Evolutionary conservation across 805 yeast species (phyloP).

Genomic region (Candida insectorum): DNA sequence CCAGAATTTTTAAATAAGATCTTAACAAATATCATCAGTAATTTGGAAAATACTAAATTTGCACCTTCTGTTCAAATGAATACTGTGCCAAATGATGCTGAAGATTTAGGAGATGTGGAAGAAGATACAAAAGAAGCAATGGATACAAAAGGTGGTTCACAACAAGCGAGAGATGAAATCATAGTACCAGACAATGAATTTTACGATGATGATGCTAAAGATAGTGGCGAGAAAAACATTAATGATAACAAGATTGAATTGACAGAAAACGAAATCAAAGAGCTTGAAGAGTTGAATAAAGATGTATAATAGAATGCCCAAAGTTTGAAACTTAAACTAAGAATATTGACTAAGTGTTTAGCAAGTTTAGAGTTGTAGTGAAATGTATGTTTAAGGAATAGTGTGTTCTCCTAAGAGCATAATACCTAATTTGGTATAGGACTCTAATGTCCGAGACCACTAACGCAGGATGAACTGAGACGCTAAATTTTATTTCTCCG

Average conservation of each 20-base stretch:
- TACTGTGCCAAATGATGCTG: slow-evolving; percentile 83
- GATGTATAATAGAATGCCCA: too few species aligned
- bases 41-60: slow-evolving; percentile 84
- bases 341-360: too few species aligned
- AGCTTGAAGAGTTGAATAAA: slow-evolving; percentile 33
- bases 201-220: slow-evolving; percentile 61
- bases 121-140: slow-evolving; percentile 77
- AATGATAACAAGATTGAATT: slow-evolving; percentile 13
- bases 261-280: slow-evolving; percentile 36
- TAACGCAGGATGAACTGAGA: too few species aligned
- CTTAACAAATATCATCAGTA: slow-evolving; percentile 68
- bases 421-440: too few species aligned
- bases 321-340: background rate
- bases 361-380: too few species aligned
- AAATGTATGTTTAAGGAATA: too few species aligned
- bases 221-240: slow-evolving; percentile 31
- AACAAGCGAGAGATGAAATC: slow-evolving; percentile 72
- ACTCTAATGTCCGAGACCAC: too few species aligned
- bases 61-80: slow-evolving; percentile 97
- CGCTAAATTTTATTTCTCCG: too few species aligned
- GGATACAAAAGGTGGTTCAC: slow-evolving; percentile 90
- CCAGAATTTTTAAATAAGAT: slow-evolving; percentile 89
- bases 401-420: too few species aligned
- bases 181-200: slow-evolving; percentile 75
- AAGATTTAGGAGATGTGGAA: slow-evolving; percentile 80